A percentile compares a stretch with the other conserved stretches of the same genome.
Evolutionary conservation across 805 yeast genomes (phyloP).

Genomic region (Pichia scutulata): DNA sequence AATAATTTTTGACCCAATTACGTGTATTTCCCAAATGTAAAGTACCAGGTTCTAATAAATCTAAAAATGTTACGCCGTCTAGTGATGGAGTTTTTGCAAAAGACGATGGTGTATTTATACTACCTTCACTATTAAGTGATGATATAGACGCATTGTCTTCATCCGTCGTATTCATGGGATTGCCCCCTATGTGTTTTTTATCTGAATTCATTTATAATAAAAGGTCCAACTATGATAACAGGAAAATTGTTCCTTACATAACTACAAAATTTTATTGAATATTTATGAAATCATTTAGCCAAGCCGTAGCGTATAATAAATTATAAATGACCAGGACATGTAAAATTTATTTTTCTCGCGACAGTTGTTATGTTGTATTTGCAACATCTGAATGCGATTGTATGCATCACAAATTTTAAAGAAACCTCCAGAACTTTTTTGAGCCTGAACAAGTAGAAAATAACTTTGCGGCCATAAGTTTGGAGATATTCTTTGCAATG

Average conservation of each 20-base stretch:
- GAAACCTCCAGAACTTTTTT: too few relatives aligned
- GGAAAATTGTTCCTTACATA: background rate
- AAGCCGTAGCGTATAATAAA: too few relatives aligned
- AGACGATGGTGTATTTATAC: conserved; percentile 1
- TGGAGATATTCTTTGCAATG: background rate
- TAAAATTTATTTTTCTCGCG: background rate
- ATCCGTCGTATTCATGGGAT: background rate
- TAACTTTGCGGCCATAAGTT: background rate
- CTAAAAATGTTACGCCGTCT: conserved; percentile 26
- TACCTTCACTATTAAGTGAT: background rate
- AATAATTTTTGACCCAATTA: conserved; percentile 23
- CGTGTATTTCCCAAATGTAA: conserved; percentile 21
- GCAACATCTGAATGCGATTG: background rate
- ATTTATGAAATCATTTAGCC: background rate
- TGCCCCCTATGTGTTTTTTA: background rate
- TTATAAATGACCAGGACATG: too few relatives aligned
- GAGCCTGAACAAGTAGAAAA: background rate
- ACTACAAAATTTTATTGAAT: background rate
- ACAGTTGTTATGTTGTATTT: background rate
- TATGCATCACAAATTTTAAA: too few relatives aligned
- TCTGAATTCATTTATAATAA: background rate
- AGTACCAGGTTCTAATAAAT: conserved; percentile 25
- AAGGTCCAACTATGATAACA: too few relatives aligned
- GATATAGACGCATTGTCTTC: background rate
- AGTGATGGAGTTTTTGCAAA: conserved; percentile 12